Evolutionary conservation across 768 basidiomycete species (phyloP).

Genomic region (Russula foetens): DNA sequence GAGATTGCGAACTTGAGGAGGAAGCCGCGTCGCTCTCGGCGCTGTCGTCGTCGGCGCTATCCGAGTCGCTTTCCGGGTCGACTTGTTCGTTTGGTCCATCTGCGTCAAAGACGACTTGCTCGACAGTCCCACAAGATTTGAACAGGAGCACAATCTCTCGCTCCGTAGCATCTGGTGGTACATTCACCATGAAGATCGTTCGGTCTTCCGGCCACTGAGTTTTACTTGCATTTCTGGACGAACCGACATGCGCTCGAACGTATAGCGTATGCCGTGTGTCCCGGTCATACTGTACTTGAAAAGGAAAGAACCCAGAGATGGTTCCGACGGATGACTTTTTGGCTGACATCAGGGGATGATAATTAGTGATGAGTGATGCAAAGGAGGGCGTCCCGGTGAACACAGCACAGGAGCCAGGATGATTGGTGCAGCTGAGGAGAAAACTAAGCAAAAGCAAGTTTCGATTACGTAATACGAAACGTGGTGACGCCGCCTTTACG

Average conservation of each 20-base stretch:
- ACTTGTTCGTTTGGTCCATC: conserved; percentile 32
- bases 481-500: background rate
- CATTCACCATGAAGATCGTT: conserved; percentile 82
- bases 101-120: conserved; percentile 59
- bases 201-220: conserved; percentile 42
- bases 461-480: conserved; percentile 7
- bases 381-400: too few relatives aligned
- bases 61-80: conserved; percentile 32
- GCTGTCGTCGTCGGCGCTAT: conserved; percentile 27
- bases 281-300: conserved; percentile 34
- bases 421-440: too few relatives aligned
- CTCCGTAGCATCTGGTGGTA: conserved; percentile 83
- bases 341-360: background rate
- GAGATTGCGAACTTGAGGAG: conserved; percentile 8
- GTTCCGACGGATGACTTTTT: conserved; percentile 3
- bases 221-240: conserved; percentile 29
- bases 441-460: too few relatives aligned
- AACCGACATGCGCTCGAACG: conserved; percentile 50
- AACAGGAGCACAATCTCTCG: conserved; percentile 74
- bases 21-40: conserved; percentile 24
- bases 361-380: too few relatives aligned
- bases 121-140: conserved; percentile 67
- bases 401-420: too few relatives aligned
- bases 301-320: conserved; percentile 41
- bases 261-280: conserved; percentile 66